These are phyloP conservation scores for Phytophthora cajani DNA, from an alignment of 352 stramenopile species.

Conservation along the genomic window DNA sequence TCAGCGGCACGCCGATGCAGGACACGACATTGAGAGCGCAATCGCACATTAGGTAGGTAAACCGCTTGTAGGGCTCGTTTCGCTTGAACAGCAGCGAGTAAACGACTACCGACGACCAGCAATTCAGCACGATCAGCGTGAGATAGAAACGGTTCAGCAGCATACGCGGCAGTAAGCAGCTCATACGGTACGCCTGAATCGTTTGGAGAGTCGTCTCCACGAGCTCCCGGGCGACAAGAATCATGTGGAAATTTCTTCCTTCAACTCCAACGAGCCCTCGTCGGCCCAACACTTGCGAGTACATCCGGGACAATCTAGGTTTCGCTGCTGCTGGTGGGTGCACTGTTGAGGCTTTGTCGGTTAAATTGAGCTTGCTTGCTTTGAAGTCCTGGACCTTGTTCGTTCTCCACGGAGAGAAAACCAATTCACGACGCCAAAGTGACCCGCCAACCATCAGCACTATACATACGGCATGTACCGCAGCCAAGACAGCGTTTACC, in stretches of 20 bases:
- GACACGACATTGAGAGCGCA: constrained; percentile 29
- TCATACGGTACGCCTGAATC: constrained; percentile 38
- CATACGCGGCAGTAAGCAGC: constrained; percentile 24
- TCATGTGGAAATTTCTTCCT: constrained; percentile 27
- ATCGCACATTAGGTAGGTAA: constrained; percentile 26
- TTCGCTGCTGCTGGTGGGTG: neutral
- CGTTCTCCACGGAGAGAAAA: constrained; percentile 10
- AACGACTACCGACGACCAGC: constrained; percentile 30
- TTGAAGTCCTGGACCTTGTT: neutral
- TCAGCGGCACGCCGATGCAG: constrained; percentile 26
- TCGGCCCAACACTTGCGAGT: constrained; percentile 21
- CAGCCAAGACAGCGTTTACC: constrained; percentile 32
- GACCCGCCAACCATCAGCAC: constrained; percentile 20
- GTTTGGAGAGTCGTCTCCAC: constrained; percentile 33
- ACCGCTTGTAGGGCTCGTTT: constrained; percentile 22
- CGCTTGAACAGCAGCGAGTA: constrained; percentile 24
- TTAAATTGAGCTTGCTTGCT: constrained; percentile 3
- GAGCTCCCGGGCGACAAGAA: constrained; percentile 31
- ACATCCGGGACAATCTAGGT: constrained; percentile 3
- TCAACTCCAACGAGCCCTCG: constrained; percentile 28
- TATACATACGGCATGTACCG: constrained; percentile 21
- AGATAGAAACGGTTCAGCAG: constrained; percentile 43
- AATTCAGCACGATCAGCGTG: constrained; percentile 36
- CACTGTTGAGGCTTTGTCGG: neutral
- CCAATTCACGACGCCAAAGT: constrained; percentile 19